Base-by-base conservation (phyloP, 208 protist genomes). In the Wallacemonas collosoma region DNA sequence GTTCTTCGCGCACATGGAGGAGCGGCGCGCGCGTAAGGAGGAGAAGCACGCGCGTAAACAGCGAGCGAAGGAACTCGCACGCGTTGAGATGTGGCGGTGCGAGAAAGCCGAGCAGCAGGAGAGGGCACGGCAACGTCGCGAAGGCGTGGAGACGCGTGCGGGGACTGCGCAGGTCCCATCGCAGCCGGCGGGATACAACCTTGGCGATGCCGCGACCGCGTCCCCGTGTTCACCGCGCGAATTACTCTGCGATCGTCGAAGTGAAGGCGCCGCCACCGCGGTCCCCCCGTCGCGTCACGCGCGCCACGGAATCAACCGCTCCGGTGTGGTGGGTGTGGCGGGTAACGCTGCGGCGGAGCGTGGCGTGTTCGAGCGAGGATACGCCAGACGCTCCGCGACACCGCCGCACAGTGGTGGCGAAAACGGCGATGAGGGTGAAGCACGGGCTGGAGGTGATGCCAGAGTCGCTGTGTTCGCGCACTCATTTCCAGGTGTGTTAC, bases 51-150 rank as follows among this genome's bases (percentile, higher is more conserved):
- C 60, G 41, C 60, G 60, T 3, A 65, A 65, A 41, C 60, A 65
- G 43, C 60, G 40, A 5, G 60, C 60, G 7, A 65, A 77, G 73
- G 54, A 69, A 61, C 36, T 65, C 12, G 72, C 55, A 17, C 48
- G 51, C 1, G 63, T 69, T 0, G 51, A 75, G 61, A 0, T 68
- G 61, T 75, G 58, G 45, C 50, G 48, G 9, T 38, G 58, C 26
- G 57, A 68, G 26, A 67, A 57, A 44, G 69, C 60, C 0, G 66
- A 58, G 66, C 66, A 64, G 43, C 39, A 71, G 57, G 3, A 50
- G 70, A 38, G n/a, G 38, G 11, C 3, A 62, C 9, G 36, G 43
- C 8, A 41, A 62, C 36, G 56, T 38, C 17, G 56, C 9, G 8
- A 26, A 9, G 26, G 2, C 4, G 36, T 14, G 14, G 36, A 62